Percentiles rank a stretch among this genome's conserved stretches.
These are phyloP conservation scores for Saccharomycopsis oosterbeekiorum DNA, from an alignment of 805 yeast genomes.

Conservation along the genomic window DNA sequence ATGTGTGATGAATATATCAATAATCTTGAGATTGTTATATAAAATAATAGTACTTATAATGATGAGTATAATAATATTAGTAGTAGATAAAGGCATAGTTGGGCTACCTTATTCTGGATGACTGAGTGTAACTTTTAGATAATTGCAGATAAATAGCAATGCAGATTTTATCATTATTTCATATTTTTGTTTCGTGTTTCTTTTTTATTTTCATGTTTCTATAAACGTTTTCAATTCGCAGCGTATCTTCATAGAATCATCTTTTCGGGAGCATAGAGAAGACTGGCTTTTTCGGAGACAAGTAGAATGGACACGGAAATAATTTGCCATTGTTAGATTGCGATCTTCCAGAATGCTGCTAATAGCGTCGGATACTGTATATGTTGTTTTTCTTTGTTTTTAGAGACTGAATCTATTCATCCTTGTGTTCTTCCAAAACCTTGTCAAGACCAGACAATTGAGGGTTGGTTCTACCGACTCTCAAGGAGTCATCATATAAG, in stretches of 20 bases:
- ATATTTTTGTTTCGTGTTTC: too few species aligned
- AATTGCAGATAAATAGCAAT: not conserved
- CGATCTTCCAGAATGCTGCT: not conserved
- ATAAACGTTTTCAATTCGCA: too few species aligned
- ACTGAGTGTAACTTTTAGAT: too few species aligned
- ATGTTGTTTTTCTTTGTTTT: not conserved
- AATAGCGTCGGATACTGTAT: not conserved
- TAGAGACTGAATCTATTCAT: not conserved
- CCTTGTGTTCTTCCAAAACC: conserved; percentile 12
- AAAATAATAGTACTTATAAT: not conserved
- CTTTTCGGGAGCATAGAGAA: too few species aligned
- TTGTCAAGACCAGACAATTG: conserved; percentile 13
- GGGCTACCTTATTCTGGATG: too few species aligned
- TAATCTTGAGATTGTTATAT: not conserved
- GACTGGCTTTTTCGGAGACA: too few species aligned
- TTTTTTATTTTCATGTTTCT: too few species aligned
- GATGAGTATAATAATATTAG: not conserved
- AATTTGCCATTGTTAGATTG: not conserved
- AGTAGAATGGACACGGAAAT: too few species aligned
- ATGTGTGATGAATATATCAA: not conserved
- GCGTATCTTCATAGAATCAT: too few species aligned
- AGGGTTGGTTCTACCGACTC: conserved; percentile 32
- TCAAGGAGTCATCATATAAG: conserved; percentile 27
- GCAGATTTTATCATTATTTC: not conserved
- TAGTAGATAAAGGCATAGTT: not conserved